Percentiles rank a stretch among this genome's conserved stretches.
phyloP scores from a whole-genome alignment of 2,329 filamentous ascomycete species.

The Cryphonectria japonica region DNA sequence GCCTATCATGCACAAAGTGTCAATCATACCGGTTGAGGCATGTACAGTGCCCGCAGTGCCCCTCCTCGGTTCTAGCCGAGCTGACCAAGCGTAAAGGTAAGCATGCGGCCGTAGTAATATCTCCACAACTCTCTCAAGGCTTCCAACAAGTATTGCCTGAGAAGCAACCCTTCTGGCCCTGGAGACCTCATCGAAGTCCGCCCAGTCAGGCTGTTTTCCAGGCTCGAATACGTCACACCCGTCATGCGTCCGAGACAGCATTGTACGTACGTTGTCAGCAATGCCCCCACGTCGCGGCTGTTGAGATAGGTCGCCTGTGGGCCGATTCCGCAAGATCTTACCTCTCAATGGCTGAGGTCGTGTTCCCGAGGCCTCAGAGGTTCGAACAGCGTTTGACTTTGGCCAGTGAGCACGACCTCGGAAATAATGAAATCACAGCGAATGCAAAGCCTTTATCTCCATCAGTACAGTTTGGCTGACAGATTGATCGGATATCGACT shows the following conservation, averaged over 20 bases:
- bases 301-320: not conserved
- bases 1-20: not conserved
- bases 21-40: not conserved
- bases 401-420: not conserved
- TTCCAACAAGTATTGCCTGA: not conserved
- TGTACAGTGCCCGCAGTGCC: not conserved
- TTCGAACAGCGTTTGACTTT: not conserved
- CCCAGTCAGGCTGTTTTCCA: not conserved
- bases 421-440: not conserved
- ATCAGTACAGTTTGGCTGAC: not conserved
- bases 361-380: not conserved
- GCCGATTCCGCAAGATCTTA: not conserved
- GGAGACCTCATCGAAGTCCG: not conserved
- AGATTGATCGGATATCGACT: not conserved
- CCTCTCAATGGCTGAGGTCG: not conserved
- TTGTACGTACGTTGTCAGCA: slow-evolving; percentile 1
- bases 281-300: not conserved
- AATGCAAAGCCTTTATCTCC: not conserved
- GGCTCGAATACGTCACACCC: not conserved
- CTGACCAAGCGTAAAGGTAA: not conserved
- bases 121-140: not conserved
- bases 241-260: not conserved
- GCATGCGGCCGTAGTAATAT: not conserved
- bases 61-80: not conserved
- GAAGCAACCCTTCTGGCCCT: not conserved